These are phyloP conservation scores for Leccinum disarticulatum DNA, from an alignment of 768 basidiomycete genomes.

Conservation along the genomic window DNA sequence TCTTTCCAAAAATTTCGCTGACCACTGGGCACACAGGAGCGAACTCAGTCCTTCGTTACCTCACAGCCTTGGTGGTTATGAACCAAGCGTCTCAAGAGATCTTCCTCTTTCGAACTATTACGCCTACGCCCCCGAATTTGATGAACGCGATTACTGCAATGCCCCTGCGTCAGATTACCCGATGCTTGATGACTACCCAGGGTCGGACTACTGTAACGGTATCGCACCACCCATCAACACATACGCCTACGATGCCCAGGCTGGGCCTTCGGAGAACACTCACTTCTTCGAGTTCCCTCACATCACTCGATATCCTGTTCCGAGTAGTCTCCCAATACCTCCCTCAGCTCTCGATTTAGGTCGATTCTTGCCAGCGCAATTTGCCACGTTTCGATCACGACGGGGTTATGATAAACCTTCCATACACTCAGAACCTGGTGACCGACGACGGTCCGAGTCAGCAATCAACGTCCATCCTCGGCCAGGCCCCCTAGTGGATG, in stretches of 20 bases:
- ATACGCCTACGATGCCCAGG: conserved; percentile 13
- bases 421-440: conserved; percentile 6
- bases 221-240: conserved; percentile 11
- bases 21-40: conserved; percentile 26
- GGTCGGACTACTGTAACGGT: conserved; percentile 12
- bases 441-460: conserved; percentile 7
- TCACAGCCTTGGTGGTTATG: conserved; percentile 24
- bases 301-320: conserved; percentile 28
- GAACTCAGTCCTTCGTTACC: conserved; percentile 31
- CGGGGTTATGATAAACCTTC: conserved; percentile 12
- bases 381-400: conserved; percentile 11
- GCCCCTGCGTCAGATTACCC: conserved; percentile 17
- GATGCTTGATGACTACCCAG: conserved; percentile 11
- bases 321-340: conserved; percentile 19
- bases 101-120: conserved; percentile 7
- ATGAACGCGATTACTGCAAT: conserved; percentile 9
- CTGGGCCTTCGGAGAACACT: conserved; percentile 10
- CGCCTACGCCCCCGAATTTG: conserved; percentile 6
- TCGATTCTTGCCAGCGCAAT: conserved; percentile 4
- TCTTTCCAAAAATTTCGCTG: conserved; percentile 33
- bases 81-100: conserved; percentile 18
- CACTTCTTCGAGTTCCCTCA: conserved; percentile 31
- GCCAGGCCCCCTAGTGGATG: conserved; percentile 8
- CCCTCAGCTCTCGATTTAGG: background rate
- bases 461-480: conserved; percentile 12